These are phyloP conservation scores for Suhomyces yuchorum DNA, from an alignment of 1,139 yeast genomes.

Conservation along the genomic window DNA sequence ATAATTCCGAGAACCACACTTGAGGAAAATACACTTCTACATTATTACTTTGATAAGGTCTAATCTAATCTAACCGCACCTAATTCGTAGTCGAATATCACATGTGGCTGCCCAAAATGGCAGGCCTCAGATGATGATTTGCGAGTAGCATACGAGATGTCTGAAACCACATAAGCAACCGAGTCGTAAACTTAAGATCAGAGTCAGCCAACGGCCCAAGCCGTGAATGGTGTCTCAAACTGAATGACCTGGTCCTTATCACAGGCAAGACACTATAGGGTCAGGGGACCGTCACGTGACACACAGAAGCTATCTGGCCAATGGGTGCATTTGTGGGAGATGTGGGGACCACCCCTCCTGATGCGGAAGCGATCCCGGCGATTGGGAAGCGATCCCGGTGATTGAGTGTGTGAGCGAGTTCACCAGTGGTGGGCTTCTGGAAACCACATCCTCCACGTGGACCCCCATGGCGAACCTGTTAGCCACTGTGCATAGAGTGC, in stretches of 20 bases:
- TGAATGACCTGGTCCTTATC: neutral
- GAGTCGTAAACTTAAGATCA: neutral
- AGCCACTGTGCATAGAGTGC: neutral
- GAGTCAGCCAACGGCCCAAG: neutral
- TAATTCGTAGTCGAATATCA: neutral
- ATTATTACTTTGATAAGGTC: neutral
- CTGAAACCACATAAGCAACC: neutral
- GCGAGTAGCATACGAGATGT: neutral
- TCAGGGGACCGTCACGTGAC: no score
- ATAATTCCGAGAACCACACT: neutral
- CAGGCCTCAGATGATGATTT: neutral
- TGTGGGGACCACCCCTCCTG: no score
- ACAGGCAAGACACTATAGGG: no score
- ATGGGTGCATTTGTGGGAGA: no score
- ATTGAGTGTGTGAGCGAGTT: no score
- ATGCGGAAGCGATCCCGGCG: no score
- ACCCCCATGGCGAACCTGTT: neutral
- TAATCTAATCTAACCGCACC: neutral
- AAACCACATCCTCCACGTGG: neutral
- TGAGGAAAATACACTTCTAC: neutral
- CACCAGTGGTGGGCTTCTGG: no score
- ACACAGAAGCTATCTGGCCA: no score
- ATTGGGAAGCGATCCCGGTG: no score
- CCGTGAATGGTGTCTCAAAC: neutral
- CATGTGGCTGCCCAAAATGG: neutral